A percentile compares a stretch with the other conserved stretches of the same genome.
These are phyloP conservation scores for Podospora pseudocomata DNA, from an alignment of 495 filamentous ascomycete species.

Conservation along the genomic window DNA sequence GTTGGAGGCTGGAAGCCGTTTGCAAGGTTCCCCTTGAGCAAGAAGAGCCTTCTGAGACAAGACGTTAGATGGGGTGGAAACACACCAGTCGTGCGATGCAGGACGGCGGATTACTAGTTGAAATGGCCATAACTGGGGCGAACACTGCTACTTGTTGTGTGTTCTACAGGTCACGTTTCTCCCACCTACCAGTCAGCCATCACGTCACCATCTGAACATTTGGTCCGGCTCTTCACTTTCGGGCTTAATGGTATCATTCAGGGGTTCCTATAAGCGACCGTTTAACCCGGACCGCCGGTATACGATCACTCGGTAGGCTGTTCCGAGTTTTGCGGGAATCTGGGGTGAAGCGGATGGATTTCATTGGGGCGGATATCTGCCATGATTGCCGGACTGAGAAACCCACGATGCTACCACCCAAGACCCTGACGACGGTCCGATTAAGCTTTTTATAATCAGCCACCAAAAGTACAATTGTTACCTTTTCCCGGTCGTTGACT, in stretches of 20 bases:
- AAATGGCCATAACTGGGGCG: neutral
- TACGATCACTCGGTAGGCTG: neutral
- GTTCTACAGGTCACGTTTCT: neutral
- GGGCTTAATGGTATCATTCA: neutral
- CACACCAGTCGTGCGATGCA: neutral
- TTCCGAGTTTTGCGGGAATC: neutral
- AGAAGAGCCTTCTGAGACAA: neutral
- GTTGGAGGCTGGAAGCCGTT: conserved; percentile 41
- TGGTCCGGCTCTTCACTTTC: neutral
- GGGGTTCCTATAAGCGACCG: neutral
- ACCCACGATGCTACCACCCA: neutral
- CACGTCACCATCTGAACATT: neutral
- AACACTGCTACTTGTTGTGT: neutral
- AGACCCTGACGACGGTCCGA: neutral
- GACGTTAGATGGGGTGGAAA: neutral
- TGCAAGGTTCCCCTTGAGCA: conserved; percentile 18
- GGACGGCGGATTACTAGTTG: neutral
- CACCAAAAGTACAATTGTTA: neutral
- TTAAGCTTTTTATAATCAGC: neutral
- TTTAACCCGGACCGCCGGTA: neutral
- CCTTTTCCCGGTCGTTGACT: neutral
- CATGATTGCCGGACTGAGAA: neutral
- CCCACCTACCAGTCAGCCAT: neutral
- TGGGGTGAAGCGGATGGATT: neutral
- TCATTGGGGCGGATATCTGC: neutral